Evolutionary conservation across 2,329 filamentous ascomycete species (phyloP), one percentile per base, ranked within the genome.

Genomic region (Monosporascus sp.): DNA sequence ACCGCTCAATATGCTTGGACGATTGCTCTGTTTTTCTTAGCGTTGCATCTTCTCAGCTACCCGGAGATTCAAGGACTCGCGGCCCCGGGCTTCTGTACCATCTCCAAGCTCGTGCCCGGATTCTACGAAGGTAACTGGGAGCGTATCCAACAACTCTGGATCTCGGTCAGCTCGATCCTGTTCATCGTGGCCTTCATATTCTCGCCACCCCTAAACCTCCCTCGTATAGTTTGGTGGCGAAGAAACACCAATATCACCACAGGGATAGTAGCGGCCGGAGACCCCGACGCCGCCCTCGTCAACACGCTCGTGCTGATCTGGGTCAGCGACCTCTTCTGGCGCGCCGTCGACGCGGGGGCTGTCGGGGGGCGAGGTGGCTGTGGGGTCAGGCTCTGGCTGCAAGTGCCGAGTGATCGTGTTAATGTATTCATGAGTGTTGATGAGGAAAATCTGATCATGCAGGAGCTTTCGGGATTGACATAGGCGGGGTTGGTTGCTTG

Each of bases 311-410:
- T 55, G n/a, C 53, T 62, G 7, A 54, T 63, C 41, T 62, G 60
- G 61, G 49, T 58, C 6, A 59, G 56, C 50, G 60, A 60, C 38
- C 46, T 63, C 25, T 63, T 60, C 48, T 59, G 55, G 51, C 51
- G 60, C 25, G 51, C 41, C 5, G 58, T 63, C 31, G 60, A 63
- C 39, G 45, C 53, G 25, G 49, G 50, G 18, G 54, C 52, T 27
- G 57, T 60, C 5, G 52, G 44, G 25, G 44, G 22, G 54, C 58
- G 20, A 55, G 54, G 47, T 56, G 56, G 56, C 20, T 61, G 6
- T 55, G 55, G 44, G 53, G 44, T 20, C 55, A 50, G 52, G 48
- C 51, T 37, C 17, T 11, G 18, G 18, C 18, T 45, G 18, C 14
- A 1, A 6, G 24, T 20, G 20, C 18, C 20, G 41, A 25, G 8